phyloP scores from a whole-genome alignment of 2,329 filamentous ascomycete genomes.

The Beauveria scarabaeidicola region DNA sequence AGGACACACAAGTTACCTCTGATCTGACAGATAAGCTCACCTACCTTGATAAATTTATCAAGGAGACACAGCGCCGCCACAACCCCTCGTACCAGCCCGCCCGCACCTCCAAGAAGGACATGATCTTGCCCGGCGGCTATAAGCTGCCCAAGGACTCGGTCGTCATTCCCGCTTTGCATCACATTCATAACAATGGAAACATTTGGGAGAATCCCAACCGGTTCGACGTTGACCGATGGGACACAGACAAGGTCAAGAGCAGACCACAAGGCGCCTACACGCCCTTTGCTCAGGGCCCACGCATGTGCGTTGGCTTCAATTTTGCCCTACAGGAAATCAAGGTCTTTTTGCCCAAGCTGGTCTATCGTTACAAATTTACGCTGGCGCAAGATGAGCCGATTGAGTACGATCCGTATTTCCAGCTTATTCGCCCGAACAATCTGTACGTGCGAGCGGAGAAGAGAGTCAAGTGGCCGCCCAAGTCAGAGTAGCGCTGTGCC shows the following conservation, averaged over 20 bases:
- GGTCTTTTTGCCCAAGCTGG: conserved; percentile 47
- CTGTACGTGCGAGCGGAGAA: conserved; percentile 42
- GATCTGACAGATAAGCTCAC: conserved; percentile 39
- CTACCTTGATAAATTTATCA: conserved; percentile 50
- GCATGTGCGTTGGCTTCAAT: conserved; percentile 57
- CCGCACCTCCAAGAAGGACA: conserved; percentile 46
- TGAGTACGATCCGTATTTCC: conserved; percentile 52
- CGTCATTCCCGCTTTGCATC: conserved; percentile 44
- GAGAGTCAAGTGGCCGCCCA: conserved; percentile 39
- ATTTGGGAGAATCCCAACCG: conserved; percentile 47
- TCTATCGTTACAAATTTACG: conserved; percentile 50
- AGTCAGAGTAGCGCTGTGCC: conserved; percentile 5
- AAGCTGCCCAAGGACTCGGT: conserved; percentile 42
- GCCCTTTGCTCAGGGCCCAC: conserved; percentile 48
- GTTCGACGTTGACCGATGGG: conserved; percentile 55
- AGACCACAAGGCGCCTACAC: conserved; percentile 43
- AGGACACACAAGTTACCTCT: conserved; percentile 35
- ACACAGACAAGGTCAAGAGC: conserved; percentile 43
- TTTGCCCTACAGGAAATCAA: conserved; percentile 55
- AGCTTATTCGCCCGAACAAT: conserved; percentile 47
- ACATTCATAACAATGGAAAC: conserved; percentile 45
- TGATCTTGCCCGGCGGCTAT: conserved; percentile 52
- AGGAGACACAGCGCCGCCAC: conserved; percentile 51
- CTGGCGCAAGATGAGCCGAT: conserved; percentile 41
- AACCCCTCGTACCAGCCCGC: conserved; percentile 54